Percentiles rank a stretch among this genome's conserved stretches.
Conservation (phyloP, 768 basidiomycete species). For the Fistulinella prunicolor region DNA sequence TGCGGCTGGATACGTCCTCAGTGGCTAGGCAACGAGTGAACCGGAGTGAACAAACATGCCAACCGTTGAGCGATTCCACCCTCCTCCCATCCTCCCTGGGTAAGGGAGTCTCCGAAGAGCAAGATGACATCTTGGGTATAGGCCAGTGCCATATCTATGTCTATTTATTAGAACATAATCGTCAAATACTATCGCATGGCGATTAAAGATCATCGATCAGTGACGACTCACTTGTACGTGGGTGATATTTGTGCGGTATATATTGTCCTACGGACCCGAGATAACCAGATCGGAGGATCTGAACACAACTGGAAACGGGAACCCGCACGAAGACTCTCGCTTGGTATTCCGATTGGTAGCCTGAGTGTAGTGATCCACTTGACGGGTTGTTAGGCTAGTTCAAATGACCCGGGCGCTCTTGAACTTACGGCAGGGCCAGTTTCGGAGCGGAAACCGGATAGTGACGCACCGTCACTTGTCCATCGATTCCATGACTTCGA, state of each 20-base stretch:
- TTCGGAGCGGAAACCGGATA: conserved; percentile 21
- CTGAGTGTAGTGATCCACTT: too few species aligned
- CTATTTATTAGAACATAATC: not conserved
- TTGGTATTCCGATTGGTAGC: not conserved
- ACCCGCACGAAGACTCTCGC: not conserved
- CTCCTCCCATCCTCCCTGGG: conserved; percentile 60
- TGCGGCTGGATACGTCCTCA: conserved; percentile 44
- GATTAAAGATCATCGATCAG: too few species aligned
- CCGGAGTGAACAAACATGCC: conserved; percentile 31
- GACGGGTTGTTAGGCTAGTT: too few species aligned
- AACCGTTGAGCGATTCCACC: conserved; percentile 69
- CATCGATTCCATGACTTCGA: conserved; percentile 8
- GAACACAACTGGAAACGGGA: not conserved
- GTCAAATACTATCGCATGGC: too few species aligned
- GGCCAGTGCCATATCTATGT: conserved; percentile 47
- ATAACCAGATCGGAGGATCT: conserved; percentile 12
- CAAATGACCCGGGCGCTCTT: too few species aligned
- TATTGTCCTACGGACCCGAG: not conserved
- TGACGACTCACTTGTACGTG: too few species aligned
- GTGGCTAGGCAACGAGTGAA: not conserved
- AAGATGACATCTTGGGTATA: conserved; percentile 61
- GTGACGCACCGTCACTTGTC: not conserved
- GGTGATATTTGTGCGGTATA: not conserved
- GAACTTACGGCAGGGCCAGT: too few species aligned
- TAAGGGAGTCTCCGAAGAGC: conserved; percentile 82